Conservation (phyloP, 2,329 filamentous ascomycete genomes). For the Bimuria novae-zelandiae region DNA sequence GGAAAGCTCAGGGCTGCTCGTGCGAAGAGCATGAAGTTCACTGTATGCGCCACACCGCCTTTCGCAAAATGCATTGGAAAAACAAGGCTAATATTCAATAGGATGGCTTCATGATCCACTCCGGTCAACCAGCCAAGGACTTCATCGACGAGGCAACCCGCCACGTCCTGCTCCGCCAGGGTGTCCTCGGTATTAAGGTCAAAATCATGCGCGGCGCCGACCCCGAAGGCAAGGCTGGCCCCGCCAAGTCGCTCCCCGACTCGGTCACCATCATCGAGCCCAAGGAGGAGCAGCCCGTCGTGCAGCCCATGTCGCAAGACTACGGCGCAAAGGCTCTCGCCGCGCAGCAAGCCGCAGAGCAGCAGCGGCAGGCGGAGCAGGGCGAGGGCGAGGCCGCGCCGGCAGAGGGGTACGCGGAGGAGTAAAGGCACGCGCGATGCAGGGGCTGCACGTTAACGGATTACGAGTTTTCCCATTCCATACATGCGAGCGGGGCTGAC, state of each 20-base stretch:
- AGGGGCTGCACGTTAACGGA: neutral
- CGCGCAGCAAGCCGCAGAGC: conserved; percentile 68
- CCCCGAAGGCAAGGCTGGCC: conserved; percentile 98
- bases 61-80: neutral
- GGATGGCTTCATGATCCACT: conserved; percentile 99
- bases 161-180: conserved; percentile 99
- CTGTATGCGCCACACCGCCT: conserved; percentile 60
- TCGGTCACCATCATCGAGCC: conserved; percentile 99
- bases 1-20: conserved; percentile 98
- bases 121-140: conserved; percentile 98
- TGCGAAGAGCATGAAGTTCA: conserved; percentile 99
- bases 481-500: conserved; percentile 1
- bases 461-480: conserved; percentile 4
- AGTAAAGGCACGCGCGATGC: conserved; percentile 29
- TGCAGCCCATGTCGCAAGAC: conserved; percentile 96
- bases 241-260: conserved; percentile 96
- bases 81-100: conserved; percentile 38
- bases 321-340: conserved; percentile 90
- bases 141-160: conserved; percentile 99
- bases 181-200: conserved; percentile 99
- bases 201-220: conserved; percentile 99
- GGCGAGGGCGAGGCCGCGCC: conserved; percentile 55
- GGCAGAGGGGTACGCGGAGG: conserved; percentile 40
- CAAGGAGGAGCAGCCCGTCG: conserved; percentile 96
- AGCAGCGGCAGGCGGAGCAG: conserved; percentile 64